phyloP scores from a whole-genome alignment of 371 early-diverging fungal genomes.

The Mortierella sp. region DNA sequence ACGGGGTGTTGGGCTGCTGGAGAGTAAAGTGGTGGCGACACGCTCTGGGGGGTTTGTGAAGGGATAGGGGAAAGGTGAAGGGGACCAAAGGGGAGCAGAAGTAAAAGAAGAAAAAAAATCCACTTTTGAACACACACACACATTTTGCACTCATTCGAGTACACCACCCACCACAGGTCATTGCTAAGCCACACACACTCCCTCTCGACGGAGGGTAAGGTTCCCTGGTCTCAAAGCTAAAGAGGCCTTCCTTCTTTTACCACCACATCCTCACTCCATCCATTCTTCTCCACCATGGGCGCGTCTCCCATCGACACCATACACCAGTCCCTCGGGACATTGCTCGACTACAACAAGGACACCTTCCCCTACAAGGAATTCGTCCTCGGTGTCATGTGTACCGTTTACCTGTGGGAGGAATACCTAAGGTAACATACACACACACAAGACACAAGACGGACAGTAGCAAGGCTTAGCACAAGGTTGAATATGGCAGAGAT shows the following conservation, averaged over 20 bases:
- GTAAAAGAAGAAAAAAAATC: neutral
- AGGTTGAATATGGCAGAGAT: neutral
- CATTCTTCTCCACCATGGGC: conserved; percentile 21
- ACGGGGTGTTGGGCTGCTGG: neutral
- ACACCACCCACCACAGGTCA: neutral
- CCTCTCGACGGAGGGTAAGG: no score
- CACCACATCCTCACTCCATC: neutral
- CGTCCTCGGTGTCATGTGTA: conserved; percentile 77
- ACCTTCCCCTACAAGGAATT: conserved; percentile 78
- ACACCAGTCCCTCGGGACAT: conserved; percentile 9
- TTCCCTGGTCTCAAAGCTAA: neutral
- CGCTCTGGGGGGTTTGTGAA: neutral
- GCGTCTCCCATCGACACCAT: conserved; percentile 22
- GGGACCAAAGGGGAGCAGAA: neutral
- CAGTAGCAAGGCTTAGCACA: neutral
- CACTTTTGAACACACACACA: neutral
- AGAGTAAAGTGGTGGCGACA: neutral
- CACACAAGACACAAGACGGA: neutral
- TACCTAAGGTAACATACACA: conserved; percentile 70
- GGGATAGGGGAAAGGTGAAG: neutral
- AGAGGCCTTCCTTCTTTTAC: neutral
- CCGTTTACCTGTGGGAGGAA: conserved; percentile 75
- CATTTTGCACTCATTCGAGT: neutral
- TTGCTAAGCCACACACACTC: conserved; percentile 4
- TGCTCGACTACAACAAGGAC: conserved; percentile 17